Percentiles rank a stretch among this genome's conserved stretches.
These are phyloP conservation scores for Novakomyces olei DNA, from an alignment of 805 yeast genomes.

Conservation along the genomic window DNA sequence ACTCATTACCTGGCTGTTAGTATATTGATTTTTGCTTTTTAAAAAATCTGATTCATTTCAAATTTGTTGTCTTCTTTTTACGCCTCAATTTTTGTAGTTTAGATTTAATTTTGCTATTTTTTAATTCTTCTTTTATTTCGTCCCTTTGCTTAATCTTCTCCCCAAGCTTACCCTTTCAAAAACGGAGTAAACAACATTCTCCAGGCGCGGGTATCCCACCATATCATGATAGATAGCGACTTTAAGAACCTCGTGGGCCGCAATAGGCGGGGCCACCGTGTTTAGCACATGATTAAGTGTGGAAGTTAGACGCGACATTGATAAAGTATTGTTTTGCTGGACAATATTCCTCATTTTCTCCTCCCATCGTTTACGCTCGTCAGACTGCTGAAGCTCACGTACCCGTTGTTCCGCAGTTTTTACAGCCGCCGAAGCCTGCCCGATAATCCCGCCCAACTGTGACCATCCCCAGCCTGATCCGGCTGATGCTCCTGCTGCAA, in stretches of 20 bases:
- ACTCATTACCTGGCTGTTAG: constrained; percentile 24
- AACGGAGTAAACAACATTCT: constrained; percentile 26
- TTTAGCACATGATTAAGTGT: constrained; percentile 19
- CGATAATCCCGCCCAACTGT: constrained; percentile 18
- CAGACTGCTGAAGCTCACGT: constrained; percentile 17
- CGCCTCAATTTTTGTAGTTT: too few species aligned
- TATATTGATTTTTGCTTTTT: not conserved
- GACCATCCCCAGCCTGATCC: not conserved
- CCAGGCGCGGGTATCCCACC: constrained; percentile 26
- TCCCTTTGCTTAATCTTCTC: not conserved
- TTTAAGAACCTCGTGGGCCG: constrained; percentile 21
- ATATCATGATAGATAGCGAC: constrained; percentile 25
- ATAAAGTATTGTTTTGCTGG: constrained; percentile 6
- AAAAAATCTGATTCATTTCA: too few species aligned
- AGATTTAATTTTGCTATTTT: not conserved
- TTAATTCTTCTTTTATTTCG: not conserved
- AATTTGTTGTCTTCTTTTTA: too few species aligned
- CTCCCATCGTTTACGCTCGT: constrained; percentile 12
- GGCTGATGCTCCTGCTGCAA: not conserved
- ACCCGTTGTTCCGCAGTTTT: constrained; percentile 22
- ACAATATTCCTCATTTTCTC: constrained; percentile 10
- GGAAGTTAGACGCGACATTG: constrained; percentile 7
- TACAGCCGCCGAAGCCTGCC: constrained; percentile 19
- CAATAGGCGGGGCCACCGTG: constrained; percentile 24
- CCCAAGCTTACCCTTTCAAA: constrained; percentile 20